Evolutionary conservation across 2,329 filamentous ascomycete species (phyloP).

Genomic region (Akanthomyces muscarius): DNA sequence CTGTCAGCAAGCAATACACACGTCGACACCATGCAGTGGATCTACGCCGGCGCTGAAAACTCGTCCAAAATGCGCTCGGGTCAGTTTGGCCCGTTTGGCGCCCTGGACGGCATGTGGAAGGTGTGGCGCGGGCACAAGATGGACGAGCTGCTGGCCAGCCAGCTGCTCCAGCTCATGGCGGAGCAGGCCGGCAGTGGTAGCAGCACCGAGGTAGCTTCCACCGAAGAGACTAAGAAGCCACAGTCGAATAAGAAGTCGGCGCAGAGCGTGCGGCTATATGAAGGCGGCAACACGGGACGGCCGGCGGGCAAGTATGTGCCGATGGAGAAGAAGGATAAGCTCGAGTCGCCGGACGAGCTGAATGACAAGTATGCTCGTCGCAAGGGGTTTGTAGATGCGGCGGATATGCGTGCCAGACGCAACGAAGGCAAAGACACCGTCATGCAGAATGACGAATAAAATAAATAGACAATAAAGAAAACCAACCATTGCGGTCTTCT

Average conservation of each 20-base stretch:
- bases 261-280: slow-evolving; percentile 40
- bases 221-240: background rate
- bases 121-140: slow-evolving; percentile 82
- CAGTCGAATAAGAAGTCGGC: slow-evolving; percentile 23
- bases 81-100: slow-evolving; percentile 61
- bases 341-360: slow-evolving; percentile 49
- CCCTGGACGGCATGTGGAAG: slow-evolving; percentile 75
- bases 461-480: background rate
- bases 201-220: slow-evolving; percentile 39
- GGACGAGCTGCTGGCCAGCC: slow-evolving; percentile 77
- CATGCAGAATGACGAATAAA: slow-evolving; percentile 25
- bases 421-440: slow-evolving; percentile 30
- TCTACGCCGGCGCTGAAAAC: slow-evolving; percentile 68
- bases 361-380: slow-evolving; percentile 60
- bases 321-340: slow-evolving; percentile 47
- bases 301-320: slow-evolving; percentile 52
- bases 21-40: slow-evolving; percentile 68
- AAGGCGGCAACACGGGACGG: slow-evolving; percentile 51
- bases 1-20: slow-evolving; percentile 22
- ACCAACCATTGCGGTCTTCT: background rate
- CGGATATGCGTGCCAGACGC: slow-evolving; percentile 41
- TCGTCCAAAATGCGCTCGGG: slow-evolving; percentile 34
- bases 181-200: slow-evolving; percentile 37
- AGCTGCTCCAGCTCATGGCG: slow-evolving; percentile 62
- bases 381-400: slow-evolving; percentile 52